Base-by-base conservation (phyloP, 805 yeast species). In the Ogataea wickerhamii region DNA sequence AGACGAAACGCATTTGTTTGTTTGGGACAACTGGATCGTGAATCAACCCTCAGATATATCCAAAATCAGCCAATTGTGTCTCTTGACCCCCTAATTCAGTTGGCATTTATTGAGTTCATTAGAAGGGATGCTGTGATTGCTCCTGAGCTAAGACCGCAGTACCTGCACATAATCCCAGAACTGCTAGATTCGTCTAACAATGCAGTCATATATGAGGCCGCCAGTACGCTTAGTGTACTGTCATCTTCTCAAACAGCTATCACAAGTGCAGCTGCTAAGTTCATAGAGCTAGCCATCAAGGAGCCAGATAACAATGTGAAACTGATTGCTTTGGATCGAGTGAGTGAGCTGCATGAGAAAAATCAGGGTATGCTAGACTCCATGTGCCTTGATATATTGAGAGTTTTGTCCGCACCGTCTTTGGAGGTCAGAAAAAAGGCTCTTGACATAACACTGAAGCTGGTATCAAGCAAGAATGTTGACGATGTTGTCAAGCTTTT, bases 261-360 rank as follows among this genome's bases (percentile, higher is more conserved):
- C 39, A 68, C 79, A 38, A 75, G 80, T 45, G 93, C 96, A 12
- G 98, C 95, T 27, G 64, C 79, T 39, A 87, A 87, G 61, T 83
- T 87, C 55, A 80, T 91, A 44, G 95, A 87, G 41, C 72, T 93
- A 51, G 95, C 96, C 23, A 80, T 82, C 51, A 86, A 83, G 58
- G 98, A 88, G 59, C 74, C 95, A n/a, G 98, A 93, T 63, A 89
- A 86, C 67, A 93, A 89, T 56, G 89, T 91, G 52, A 94, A 94
- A 64, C 74, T 93, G 48, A 89, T 91, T 55, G 93, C 95, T 16
- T 72, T 93, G 56, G 93, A 87, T 57, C 78, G 94, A 61, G 80
- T 93, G 43, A 76, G 76, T 51, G 87, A 82, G 37, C 76, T 93
- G 37, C 82, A 86, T 55, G 67, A 68, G 45, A 74, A 73, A 45